Base-by-base conservation (phyloP, 2,329 filamentous ascomycete species). In the Pseudocercospora fijiensis region DNA sequence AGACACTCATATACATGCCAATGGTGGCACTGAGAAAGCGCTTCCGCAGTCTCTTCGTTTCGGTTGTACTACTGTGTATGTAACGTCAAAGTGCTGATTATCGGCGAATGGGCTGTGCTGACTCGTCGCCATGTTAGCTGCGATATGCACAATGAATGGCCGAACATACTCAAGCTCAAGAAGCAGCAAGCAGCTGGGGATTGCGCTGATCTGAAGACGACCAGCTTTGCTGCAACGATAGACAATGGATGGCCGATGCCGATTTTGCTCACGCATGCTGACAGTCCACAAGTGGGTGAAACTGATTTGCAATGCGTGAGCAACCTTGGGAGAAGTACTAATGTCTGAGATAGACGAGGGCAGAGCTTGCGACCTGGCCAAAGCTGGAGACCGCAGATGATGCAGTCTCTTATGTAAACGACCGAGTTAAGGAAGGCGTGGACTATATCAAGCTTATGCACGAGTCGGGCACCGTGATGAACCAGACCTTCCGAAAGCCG, bases 401-500 rank as follows among this genome's bases (percentile, higher is more conserved):
- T 24, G 82, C 81, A 1, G 66, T 76, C 1, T 69, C 76, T 16
- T 83, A 79, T 63, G 71, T 83, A 2, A 72, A 76, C 11, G 76
- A 78, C 64, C 76, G 76, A 1, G 65, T 77, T 10, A 72, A 71
- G 10, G 79, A 82, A 60, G 74, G 74, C 66, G 79, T 78, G 1
- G 78, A 82, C 63, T 83, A 83, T 71, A 81, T 83, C 69, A 84
- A 84, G 67, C 71, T 84, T 55, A 82, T 84, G 76, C 80, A 84
- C 65, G 82, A 84, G 66, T 77, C 75, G 58, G 82, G 82, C 2
- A 74, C 69, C 7, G 70, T 74, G 8, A 62, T 64, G 55, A 53
- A 49, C 6, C 16, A 30, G n/a, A 33, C 53, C 10, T 63, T 63
- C 47, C 41, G 68, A 4, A 73, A 79, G 33, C 81, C 82, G 0